Base-by-base conservation (phyloP, 2,329 filamentous ascomycete species). In the Exophiala sp. region DNA sequence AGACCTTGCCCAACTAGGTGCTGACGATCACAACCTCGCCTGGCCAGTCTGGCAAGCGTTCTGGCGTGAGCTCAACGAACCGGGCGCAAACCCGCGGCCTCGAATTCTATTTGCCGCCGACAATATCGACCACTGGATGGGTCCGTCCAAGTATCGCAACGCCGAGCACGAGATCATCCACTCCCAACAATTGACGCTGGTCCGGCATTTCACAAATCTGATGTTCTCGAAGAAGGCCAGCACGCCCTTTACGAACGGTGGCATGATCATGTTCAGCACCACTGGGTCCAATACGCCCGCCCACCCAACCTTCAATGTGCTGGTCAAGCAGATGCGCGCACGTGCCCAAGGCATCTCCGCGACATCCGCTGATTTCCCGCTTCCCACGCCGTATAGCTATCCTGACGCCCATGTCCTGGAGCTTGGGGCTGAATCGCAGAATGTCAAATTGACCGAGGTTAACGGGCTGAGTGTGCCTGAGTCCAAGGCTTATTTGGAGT, bases 401-500 rank as follows among this genome's bases (percentile, higher is more conserved):
- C 67, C 77, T 9, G 83, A 86, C 60, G 61, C 71, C 54, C 72
- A 79, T n/a, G 77, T 81, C 1, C 67, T 81, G 51, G 73, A 78
- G 1, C 67, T 69, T 0, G 68, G 74, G 57, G 51, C 64, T 4
- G 36, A 33, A 3, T 36, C 29, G 5, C 46, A 47, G 9, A 47
- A 51, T 45, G 39, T 52, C 39, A 70, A 76, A 58, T 68, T 81
- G 2, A 70, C 78, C 62, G 78, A 81, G 16, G 67, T 96, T 16
- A 78, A 80, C 39, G 87, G 89, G 7, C 65, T 96, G 62, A 86
- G 76, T 64, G 88, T 86, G 71, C 73, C 79, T 1, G 92, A 97
- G 73, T 85, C 89, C 9, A 82, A 86, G 55, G 80, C 84, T 1
- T 76, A 95, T 63, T 86, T 97, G 84, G 91, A 96, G 75, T 97